A percentile compares a stretch with the other conserved stretches of the same genome.
Conservation (phyloP, 768 basidiomycete species). For the Phanerochaete carnosa region DNA sequence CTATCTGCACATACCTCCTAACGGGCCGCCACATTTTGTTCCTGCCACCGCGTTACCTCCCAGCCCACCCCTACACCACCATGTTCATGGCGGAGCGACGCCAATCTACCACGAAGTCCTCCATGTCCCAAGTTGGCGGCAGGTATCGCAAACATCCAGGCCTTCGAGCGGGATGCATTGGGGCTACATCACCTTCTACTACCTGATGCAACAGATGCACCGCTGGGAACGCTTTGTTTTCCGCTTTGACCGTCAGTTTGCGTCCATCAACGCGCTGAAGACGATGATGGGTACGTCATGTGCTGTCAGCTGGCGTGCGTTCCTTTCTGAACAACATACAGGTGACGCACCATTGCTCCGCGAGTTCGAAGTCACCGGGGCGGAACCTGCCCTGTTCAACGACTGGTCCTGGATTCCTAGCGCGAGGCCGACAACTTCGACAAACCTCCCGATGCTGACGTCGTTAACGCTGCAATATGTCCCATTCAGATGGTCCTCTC, state of each 20-base stretch:
- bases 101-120: neutral
- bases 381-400: conserved; percentile 48
- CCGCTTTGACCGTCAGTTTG: conserved; percentile 73
- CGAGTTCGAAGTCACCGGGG: conserved; percentile 77
- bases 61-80: conserved; percentile 1
- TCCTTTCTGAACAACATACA: conserved; percentile 25
- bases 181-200: conserved; percentile 79
- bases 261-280: conserved; percentile 70
- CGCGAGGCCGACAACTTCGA: conserved; percentile 29
- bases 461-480: conserved; percentile 66
- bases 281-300: conserved; percentile 58
- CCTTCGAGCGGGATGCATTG: conserved; percentile 56
- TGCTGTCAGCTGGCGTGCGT: neutral
- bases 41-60: conserved; percentile 1
- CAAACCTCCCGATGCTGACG: conserved; percentile 44
- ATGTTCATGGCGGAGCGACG: neutral
- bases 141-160: conserved; percentile 4
- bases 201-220: conserved; percentile 76
- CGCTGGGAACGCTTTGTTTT: conserved; percentile 83
- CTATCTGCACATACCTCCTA: neutral
- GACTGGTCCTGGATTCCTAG: conserved; percentile 81
- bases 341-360: conserved; percentile 69
- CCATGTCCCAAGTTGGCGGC: neutral
- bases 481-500: conserved; percentile 77
- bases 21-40: neutral